phyloP scores from a whole-genome alignment of 208 protist genomes.

The Trichomonas vaginalis region DNA sequence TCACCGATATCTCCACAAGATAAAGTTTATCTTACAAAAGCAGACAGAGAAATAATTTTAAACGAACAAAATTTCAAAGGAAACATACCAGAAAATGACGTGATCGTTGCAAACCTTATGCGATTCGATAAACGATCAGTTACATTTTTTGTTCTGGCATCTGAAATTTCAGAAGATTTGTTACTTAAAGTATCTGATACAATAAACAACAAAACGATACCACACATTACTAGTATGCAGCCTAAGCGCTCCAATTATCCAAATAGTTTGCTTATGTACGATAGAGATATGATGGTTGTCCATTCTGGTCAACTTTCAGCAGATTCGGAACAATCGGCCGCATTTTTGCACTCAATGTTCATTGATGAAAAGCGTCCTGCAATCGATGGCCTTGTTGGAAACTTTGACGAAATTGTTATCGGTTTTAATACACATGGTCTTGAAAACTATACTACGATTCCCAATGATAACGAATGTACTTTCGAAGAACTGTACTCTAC shows the following conservation, averaged over 20 bases:
- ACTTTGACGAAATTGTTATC: neutral
- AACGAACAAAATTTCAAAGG: neutral
- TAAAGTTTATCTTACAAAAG: neutral
- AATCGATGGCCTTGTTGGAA: neutral
- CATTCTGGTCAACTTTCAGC: neutral
- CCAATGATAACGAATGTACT: neutral
- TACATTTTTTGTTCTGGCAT: neutral
- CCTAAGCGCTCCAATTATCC: neutral
- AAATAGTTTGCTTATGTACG: neutral
- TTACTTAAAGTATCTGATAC: neutral
- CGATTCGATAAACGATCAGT: neutral
- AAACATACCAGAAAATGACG: neutral
- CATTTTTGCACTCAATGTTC: neutral
- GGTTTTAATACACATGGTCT: neutral
- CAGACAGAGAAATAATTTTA: neutral
- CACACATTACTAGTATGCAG: neutral
- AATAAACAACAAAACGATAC: neutral
- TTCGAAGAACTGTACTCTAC: neutral
- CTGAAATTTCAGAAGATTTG: neutral
- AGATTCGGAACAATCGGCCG: neutral
- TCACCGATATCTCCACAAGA: neutral
- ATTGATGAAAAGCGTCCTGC: neutral
- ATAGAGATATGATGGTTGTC: neutral
- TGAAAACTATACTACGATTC: neutral
- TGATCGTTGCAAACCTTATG: neutral